These are phyloP conservation scores for Syzygium aqueum DNA, from an alignment of 345 rosid genomes.

Conservation along the genomic window DNA sequence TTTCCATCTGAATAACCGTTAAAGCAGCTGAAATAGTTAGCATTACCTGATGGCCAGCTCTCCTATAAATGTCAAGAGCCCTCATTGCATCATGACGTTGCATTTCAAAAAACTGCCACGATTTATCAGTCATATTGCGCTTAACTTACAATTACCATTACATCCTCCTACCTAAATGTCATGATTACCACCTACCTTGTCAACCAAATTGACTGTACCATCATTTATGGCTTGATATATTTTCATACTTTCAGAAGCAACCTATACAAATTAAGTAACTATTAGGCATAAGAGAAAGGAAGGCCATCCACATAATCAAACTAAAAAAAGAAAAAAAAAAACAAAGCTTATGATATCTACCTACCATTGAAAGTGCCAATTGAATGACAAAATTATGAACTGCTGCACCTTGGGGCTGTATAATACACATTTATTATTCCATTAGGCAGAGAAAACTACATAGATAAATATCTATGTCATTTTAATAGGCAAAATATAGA, in stretches of 20 bases:
- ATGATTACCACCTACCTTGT: slow-evolving; percentile 54
- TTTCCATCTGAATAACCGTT: neutral
- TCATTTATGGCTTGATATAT: slow-evolving; percentile 83
- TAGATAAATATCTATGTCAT: neutral
- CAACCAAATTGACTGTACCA: slow-evolving; percentile 83
- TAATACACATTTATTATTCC: slow-evolving; percentile 9
- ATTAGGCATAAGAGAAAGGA: neutral
- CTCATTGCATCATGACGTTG: slow-evolving; percentile 72
- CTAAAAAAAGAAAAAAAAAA: neutral
- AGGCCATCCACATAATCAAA: neutral
- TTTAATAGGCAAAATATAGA: neutral
- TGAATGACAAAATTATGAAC: slow-evolving; percentile 73
- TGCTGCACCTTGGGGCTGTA: slow-evolving; percentile 94
- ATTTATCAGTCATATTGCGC: slow-evolving; percentile 1
- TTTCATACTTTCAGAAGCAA: slow-evolving; percentile 82
- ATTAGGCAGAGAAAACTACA: neutral
- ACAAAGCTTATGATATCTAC: slow-evolving; percentile 14
- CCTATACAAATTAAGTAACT: slow-evolving; percentile 22
- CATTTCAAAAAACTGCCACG: slow-evolving; percentile 95
- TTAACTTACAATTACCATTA: neutral
- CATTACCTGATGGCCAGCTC: slow-evolving; percentile 85
- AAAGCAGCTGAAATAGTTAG: neutral
- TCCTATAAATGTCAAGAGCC: slow-evolving; percentile 77
- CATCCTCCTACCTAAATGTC: neutral
- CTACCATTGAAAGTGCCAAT: slow-evolving; percentile 83